Percentiles rank a stretch among this genome's conserved stretches.
These are phyloP conservation scores for Solanum stenotomum DNA, from an alignment of 257 asterid species.

Conservation along the genomic window DNA sequence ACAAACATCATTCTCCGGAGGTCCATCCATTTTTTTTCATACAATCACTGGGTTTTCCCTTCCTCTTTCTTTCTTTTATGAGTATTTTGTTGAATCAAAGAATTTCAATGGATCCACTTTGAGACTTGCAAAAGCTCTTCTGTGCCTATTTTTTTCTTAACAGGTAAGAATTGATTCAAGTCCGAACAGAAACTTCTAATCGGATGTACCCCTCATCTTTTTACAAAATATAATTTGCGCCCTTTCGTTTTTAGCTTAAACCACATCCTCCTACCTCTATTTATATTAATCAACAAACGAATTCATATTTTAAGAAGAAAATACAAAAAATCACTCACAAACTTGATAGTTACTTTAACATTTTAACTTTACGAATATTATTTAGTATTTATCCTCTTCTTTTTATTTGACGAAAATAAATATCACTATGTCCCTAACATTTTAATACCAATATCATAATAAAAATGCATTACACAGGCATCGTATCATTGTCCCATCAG, in stretches of 20 bases:
- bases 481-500: no score
- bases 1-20: constrained; percentile 75
- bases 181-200: background rate
- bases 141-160: background rate
- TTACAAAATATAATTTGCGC: background rate
- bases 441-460: no score
- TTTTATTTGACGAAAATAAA: no score
- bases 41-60: background rate
- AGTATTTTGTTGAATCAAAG: background rate
- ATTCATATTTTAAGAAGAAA: no score
- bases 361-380: no score
- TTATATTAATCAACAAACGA: no score
- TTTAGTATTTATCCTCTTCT: no score
- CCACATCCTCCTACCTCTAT: background rate
- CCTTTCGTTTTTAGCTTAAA: background rate
- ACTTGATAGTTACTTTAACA: no score
- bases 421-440: no score
- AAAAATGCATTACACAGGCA: no score
- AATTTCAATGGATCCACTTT: background rate
- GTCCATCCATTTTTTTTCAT: constrained; percentile 54
- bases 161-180: background rate
- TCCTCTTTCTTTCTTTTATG: background rate
- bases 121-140: background rate
- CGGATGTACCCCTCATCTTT: background rate
- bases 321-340: no score